Evolutionary conservation across 2,329 filamentous ascomycete species (phyloP), one percentile per base, ranked within the genome.

Genomic region (Hypoxylon rubiginosum): DNA sequence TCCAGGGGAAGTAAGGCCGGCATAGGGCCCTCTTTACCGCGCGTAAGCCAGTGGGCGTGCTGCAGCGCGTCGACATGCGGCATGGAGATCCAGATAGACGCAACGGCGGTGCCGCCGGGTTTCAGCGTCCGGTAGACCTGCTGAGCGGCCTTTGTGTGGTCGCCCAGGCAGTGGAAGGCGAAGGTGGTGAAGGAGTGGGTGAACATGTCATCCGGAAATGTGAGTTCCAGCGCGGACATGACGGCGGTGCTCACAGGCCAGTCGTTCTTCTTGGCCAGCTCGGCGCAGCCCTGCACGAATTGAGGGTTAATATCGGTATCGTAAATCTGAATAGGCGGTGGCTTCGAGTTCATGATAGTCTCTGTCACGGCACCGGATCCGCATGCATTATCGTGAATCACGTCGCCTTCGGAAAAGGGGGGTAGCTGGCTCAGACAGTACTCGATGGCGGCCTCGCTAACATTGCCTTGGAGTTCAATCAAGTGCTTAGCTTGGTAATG

Each of bases 1-100:
- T 55, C 52, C 15, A 55, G n/a, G 15, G 52, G 52, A 5, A 55
- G 15, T 15, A 55, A 24, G 13, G 3, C 6, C 13, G 52, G 36
- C 65, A 71, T 68, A 3, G 67, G 62, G 4, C 58, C 68, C 1
- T 67, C 65, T 6, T n/a, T 45, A 11, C 69, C 69, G 9, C 67
- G 67, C 2, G 65, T 70, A 0, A 39, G 56, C 62, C 59, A 71
- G 50, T 70, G 62, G 0, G 67, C 65, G n/a, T 68, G 65, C 51
- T 70, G 65, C 1, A 69, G 28, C 1, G 65, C 65, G 8, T 64
- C 55, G 17, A 68, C 60, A 6, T 71, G 68, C 2, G 69, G 67
- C 65, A 69, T 70, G 32, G 49, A 70, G n/a, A 30, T 41, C 67
- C 67, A 69, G 17, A 70, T 49, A 0, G 65, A 60, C 6, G 62